Conservation (phyloP, 2,329 filamentous ascomycete genomes). For the Cercospora brassicicola region DNA sequence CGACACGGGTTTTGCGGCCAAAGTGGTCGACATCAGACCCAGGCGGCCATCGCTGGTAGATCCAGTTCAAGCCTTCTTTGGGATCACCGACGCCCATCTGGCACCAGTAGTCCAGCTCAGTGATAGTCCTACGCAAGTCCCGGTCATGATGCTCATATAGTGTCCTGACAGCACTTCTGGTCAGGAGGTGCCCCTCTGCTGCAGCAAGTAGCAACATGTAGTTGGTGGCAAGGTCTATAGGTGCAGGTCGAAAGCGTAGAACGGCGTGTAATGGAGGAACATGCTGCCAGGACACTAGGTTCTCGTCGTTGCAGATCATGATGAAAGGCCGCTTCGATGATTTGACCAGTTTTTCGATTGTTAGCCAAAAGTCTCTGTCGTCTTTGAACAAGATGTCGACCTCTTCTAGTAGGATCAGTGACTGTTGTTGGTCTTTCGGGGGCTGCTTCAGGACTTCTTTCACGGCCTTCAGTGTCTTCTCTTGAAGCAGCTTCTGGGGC, state of each 20-base stretch:
- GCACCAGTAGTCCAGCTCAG: slow-evolving; percentile 92
- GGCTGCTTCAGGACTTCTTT: slow-evolving; percentile 41
- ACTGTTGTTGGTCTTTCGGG: slow-evolving; percentile 72
- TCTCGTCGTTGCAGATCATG: slow-evolving; percentile 92
- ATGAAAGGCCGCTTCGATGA: slow-evolving; percentile 90
- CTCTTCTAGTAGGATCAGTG: slow-evolving; percentile 89
- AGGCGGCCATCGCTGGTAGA: slow-evolving; percentile 73
- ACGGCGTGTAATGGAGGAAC: slow-evolving; percentile 77
- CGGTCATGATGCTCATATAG: slow-evolving; percentile 68
- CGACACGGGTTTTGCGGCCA: slow-evolving; percentile 69
- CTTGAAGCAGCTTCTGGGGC: slow-evolving; percentile 34
- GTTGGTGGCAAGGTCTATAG: slow-evolving; percentile 69
- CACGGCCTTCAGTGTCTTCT: slow-evolving; percentile 30
- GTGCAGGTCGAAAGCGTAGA: slow-evolving; percentile 69
- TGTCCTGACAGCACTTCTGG: slow-evolving; percentile 63
- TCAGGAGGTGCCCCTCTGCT: slow-evolving; percentile 80
- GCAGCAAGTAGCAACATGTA: slow-evolving; percentile 80
- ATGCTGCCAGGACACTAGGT: slow-evolving; percentile 70
- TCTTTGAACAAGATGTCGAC: slow-evolving; percentile 92
- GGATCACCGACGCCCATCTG: slow-evolving; percentile 89
- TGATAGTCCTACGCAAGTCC: slow-evolving; percentile 79
- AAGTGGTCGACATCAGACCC: slow-evolving; percentile 67
- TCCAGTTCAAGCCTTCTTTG: slow-evolving; percentile 88
- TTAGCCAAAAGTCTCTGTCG: slow-evolving; percentile 91
- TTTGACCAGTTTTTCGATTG: slow-evolving; percentile 71